Evolutionary conservation across 2,329 filamentous ascomycete genomes (phyloP).

Genomic region (Ophiostoma himal-ulmi): DNA sequence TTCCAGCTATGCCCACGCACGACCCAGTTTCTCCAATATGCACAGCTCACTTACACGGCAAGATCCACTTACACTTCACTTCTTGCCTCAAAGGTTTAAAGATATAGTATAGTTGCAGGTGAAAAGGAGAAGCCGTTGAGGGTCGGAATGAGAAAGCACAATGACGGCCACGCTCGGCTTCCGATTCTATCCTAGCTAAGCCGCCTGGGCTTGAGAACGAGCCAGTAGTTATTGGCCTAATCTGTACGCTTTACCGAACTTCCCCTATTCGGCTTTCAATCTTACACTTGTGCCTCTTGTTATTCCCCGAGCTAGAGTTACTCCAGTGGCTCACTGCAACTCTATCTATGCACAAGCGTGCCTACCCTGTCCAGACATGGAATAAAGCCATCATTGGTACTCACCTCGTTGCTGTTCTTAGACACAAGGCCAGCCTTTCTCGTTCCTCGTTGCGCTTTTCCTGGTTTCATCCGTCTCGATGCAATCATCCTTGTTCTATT

Average conservation of each 20-base stretch:
- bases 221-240: background rate
- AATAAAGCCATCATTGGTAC: background rate
- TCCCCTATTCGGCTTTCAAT: background rate
- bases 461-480: background rate
- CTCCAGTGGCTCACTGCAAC: background rate
- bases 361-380: background rate
- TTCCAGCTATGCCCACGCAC: background rate
- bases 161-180: background rate
- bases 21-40: conserved; percentile 8
- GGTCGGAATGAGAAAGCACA: background rate
- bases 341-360: background rate
- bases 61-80: background rate
- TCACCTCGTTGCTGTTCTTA: background rate
- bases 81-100: background rate
- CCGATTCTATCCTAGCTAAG: background rate
- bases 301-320: background rate
- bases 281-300: background rate
- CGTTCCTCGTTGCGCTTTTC: background rate
- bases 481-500: background rate
- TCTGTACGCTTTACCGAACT: background rate
- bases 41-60: conserved; percentile 12
- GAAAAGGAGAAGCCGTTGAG: background rate
- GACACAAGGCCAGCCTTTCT: background rate
- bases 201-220: background rate
- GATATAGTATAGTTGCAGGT: no score